phyloP scores from a whole-genome alignment of 1,284 basidiomycete species.

The Boletellus deceptivus region DNA sequence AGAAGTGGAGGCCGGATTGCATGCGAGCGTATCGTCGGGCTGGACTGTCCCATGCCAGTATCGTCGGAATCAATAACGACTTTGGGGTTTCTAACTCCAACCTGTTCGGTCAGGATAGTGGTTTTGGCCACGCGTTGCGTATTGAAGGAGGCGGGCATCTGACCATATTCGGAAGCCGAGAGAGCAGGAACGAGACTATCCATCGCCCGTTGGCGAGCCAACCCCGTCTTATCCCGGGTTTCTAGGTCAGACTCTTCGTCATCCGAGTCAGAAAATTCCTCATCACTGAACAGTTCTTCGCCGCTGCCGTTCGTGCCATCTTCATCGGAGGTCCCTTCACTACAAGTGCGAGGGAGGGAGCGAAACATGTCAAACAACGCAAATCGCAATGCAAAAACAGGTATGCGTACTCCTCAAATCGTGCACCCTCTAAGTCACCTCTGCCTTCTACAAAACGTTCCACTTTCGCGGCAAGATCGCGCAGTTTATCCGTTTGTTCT shows the following conservation, averaged over 20 bases:
- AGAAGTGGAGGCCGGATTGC: slow-evolving; percentile 71
- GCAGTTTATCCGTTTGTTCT: slow-evolving; percentile 68
- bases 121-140: slow-evolving; percentile 64
- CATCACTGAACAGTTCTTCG: slow-evolving; percentile 44
- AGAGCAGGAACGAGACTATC: slow-evolving; percentile 69
- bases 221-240: slow-evolving; percentile 30
- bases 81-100: slow-evolving; percentile 25
- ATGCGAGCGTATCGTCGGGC: slow-evolving; percentile 16
- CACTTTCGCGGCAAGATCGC: slow-evolving; percentile 79
- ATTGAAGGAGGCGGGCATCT: slow-evolving; percentile 73
- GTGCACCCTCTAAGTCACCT: slow-evolving; percentile 83
- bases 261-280: slow-evolving; percentile 41
- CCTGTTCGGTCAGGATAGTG: slow-evolving; percentile 46
- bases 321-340: slow-evolving; percentile 61
- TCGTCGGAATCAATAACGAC: slow-evolving; percentile 6
- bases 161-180: slow-evolving; percentile 72
- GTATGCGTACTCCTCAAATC: slow-evolving; percentile 74
- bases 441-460: slow-evolving; percentile 84
- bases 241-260: slow-evolving; percentile 34
- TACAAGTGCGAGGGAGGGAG: slow-evolving; percentile 25
- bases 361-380: slow-evolving; percentile 6
- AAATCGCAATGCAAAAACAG: background rate
- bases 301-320: slow-evolving; percentile 42
- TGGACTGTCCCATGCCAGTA: slow-evolving; percentile 4
- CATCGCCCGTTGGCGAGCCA: slow-evolving; percentile 58